Evolutionary conservation across 2,329 filamentous ascomycete genomes (phyloP), one percentile per base, ranked within the genome.

Genomic region (Periglandula ipomoeae): DNA sequence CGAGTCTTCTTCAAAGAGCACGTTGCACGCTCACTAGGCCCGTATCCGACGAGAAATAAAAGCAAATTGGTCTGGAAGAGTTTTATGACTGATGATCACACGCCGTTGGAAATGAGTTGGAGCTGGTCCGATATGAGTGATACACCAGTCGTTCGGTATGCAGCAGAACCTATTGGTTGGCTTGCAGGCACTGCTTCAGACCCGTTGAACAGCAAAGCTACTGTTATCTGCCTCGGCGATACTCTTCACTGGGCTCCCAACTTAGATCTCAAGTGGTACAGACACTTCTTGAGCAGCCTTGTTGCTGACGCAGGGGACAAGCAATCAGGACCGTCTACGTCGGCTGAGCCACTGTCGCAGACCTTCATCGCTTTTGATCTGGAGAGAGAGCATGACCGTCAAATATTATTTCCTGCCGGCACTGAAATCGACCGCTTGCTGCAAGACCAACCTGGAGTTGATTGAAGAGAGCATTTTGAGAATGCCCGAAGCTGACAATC

Each of bases 51-150:
- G 10, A 42, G 15, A 15, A 26, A 8, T n/a, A 7, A 3, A n/a
- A 15, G 11, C 23, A 22, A 27, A 15, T 7, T n/a, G 15, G 13
- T 15, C 17, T 66, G 65, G 65, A 53, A 58, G 48, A 68, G 66
- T 50, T 70, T 68, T 50, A 68, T 69, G 65, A 69, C 65, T 3
- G 67, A 70, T 43, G 61, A 69, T 44, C 51, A 61, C 40, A 63
- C 56, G 2, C 67, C 66, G 0, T 54, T 68, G 6, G 65, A 69
- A 52, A 49, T 68, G 2, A 69, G 66, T 52, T 69, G 66, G 66
- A 61, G 61, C 15, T 67, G 61, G 56, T 27, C 46, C n/a, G 50
- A 50, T 1, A 53, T 55, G 0, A 26, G n/a, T 2, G 42, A 48
- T 0, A 37, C 46, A 2, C 63, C 65, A n/a, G 58, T 47, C 0